These are phyloP conservation scores for Stemphylium lycopersici DNA, from an alignment of 2,329 filamentous ascomycete species.

Conservation along the genomic window DNA sequence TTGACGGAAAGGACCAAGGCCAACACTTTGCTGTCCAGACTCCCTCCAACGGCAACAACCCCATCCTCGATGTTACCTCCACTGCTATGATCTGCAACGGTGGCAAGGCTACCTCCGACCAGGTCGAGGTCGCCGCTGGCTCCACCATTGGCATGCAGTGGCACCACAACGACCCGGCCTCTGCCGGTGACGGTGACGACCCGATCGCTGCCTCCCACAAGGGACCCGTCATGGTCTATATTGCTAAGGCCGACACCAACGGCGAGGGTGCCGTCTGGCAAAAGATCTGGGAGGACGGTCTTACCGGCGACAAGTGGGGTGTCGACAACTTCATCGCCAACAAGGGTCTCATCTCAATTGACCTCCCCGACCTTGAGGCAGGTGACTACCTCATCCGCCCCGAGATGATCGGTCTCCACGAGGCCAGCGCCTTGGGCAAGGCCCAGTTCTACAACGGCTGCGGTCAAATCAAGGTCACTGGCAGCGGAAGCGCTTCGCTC, in stretches of 20 bases:
- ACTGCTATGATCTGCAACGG: conserved; percentile 47
- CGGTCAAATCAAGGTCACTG: conserved; percentile 49
- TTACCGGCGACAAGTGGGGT: conserved; percentile 44
- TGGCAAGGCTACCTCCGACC: conserved; percentile 42
- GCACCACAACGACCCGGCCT: conserved; percentile 53
- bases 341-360: conserved; percentile 49
- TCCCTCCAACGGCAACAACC: conserved; percentile 48
- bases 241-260: conserved; percentile 51
- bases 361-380: conserved; percentile 45
- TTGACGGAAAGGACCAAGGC: conserved; percentile 45
- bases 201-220: conserved; percentile 60
- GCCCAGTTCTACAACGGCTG: conserved; percentile 55
- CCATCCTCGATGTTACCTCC: conserved; percentile 46
- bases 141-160: conserved; percentile 56
- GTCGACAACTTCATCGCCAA: conserved; percentile 49
- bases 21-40: conserved; percentile 53
- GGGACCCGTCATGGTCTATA: conserved; percentile 61
- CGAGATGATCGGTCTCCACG: conserved; percentile 54
- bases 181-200: conserved; percentile 52
- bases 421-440: conserved; percentile 40
- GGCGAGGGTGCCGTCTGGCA: conserved; percentile 59
- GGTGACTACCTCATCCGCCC: conserved; percentile 52
- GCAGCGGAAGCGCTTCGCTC: conserved; percentile 33
- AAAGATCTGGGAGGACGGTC: conserved; percentile 51
- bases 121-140: conserved; percentile 56